Percentiles rank a stretch among this genome's conserved stretches.
phyloP scores from a whole-genome alignment of 2,329 filamentous ascomycete genomes.

The Fusarium buxicola region DNA sequence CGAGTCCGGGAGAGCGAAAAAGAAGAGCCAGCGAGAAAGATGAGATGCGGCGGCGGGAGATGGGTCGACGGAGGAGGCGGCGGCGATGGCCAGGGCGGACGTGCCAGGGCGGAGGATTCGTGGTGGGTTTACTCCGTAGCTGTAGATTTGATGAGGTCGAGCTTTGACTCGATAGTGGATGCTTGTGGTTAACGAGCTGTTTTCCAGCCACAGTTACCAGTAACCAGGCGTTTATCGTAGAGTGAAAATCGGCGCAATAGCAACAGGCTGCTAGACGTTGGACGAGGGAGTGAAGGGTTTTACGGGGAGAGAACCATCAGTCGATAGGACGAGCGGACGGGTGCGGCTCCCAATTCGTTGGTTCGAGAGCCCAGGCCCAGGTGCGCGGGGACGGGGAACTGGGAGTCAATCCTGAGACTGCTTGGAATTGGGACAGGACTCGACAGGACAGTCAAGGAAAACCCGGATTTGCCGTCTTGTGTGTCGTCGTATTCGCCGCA shows the following conservation, averaged over 20 bases:
- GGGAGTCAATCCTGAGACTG: conserved; percentile 38
- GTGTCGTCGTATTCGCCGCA: conserved; percentile 39
- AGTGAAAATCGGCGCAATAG: conserved; percentile 25
- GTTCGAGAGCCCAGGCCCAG: conserved; percentile 37
- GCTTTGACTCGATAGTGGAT: conserved; percentile 36
- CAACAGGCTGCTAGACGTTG: conserved; percentile 32
- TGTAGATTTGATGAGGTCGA: conserved; percentile 38
- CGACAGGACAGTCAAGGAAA: conserved; percentile 17
- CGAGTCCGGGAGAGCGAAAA: conserved; percentile 21
- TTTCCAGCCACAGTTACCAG: conserved; percentile 29
- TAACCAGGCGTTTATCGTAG: conserved; percentile 16
- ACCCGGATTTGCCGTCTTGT: conserved; percentile 27
- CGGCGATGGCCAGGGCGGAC: conserved; percentile 19
- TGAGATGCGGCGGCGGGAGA: conserved; percentile 32
- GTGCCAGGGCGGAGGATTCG: conserved; percentile 30
- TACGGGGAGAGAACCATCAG: conserved; percentile 43
- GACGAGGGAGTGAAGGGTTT: conserved; percentile 44
- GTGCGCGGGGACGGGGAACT: conserved; percentile 37
- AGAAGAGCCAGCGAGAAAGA: conserved; percentile 18
- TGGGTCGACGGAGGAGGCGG: conserved; percentile 26
- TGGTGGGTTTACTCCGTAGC: conserved; percentile 16
- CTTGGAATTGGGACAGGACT: conserved; percentile 25
- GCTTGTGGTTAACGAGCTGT: conserved; percentile 7
- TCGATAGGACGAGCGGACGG: conserved; percentile 44
- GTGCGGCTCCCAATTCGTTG: conserved; percentile 47